Evolutionary conservation across 179 eudicot genomes (phyloP).

Genomic region (Carnegiea gigantea): DNA sequence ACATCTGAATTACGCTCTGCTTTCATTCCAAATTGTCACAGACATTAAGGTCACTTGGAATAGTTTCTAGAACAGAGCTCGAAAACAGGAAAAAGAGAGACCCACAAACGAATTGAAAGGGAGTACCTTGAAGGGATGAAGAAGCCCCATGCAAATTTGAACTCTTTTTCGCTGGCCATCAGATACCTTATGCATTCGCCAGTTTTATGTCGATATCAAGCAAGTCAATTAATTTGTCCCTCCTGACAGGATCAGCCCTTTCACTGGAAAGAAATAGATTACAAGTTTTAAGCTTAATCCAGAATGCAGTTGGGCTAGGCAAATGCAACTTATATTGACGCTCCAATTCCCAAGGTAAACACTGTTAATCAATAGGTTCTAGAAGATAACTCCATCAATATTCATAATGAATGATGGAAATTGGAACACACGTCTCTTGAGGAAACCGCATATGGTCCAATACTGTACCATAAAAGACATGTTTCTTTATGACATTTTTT

Average conservation of each 20-base stretch:
- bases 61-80: background rate
- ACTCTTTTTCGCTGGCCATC: conserved; percentile 98
- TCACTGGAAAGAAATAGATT: conserved; percentile 53
- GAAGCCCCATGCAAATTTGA: conserved; percentile 98
- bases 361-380: background rate
- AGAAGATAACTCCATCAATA: background rate
- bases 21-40: background rate
- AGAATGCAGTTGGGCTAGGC: background rate
- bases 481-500: background rate
- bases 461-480: background rate
- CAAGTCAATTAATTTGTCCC: conserved; percentile 78
- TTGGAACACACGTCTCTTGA: background rate
- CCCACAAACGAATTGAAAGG: background rate
- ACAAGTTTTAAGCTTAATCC: background rate
- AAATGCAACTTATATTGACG: background rate
- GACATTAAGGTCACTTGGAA: background rate
- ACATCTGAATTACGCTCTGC: background rate
- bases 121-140: conserved; percentile 84
- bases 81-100: background rate
- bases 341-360: background rate
- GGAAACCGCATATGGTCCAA: background rate
- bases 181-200: conserved; percentile 99
- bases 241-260: conserved; percentile 77
- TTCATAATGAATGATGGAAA: background rate
- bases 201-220: conserved; percentile 82